Conservation (phyloP, 768 basidiomycete species). For the Basidioascus undulatus region DNA sequence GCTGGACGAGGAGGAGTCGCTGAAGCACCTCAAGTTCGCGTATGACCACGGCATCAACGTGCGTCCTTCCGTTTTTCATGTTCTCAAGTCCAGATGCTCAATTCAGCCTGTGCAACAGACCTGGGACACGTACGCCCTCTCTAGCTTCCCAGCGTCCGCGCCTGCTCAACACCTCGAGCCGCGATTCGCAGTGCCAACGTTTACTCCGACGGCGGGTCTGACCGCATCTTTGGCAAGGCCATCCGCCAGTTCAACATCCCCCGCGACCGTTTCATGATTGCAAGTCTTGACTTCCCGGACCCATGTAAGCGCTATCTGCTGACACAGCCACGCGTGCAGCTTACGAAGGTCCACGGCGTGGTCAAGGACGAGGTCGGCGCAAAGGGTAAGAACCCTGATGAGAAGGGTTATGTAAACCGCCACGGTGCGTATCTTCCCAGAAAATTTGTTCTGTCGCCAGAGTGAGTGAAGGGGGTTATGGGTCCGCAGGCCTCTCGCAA, state of each 20-base stretch:
- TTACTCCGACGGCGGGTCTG: slow-evolving; percentile 42
- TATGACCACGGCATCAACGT: slow-evolving; percentile 38
- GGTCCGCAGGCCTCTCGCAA: neutral
- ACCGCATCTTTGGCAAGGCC: slow-evolving; percentile 43
- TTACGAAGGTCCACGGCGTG: neutral
- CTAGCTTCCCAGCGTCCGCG: neutral
- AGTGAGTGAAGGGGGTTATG: neutral
- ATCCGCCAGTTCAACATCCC: slow-evolving; percentile 42
- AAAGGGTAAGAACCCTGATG: slow-evolving; percentile 16
- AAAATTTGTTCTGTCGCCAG: too few species aligned
- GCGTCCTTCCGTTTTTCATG: neutral
- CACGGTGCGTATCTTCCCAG: slow-evolving; percentile 14
- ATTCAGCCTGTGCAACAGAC: neutral
- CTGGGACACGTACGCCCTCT: neutral
- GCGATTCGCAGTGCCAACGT: slow-evolving; percentile 20
- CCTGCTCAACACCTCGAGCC: neutral
- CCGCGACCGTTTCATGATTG: slow-evolving; percentile 47
- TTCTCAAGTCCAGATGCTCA: too few species aligned
- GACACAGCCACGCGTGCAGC: neutral
- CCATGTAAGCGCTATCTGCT: neutral
- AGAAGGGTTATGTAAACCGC: slow-evolving; percentile 32
- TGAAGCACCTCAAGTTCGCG: slow-evolving; percentile 32
- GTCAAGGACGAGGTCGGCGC: slow-evolving; percentile 2
- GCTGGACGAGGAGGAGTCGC: slow-evolving; percentile 26
- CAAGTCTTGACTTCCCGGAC: neutral